Percentiles rank a stretch among this genome's conserved stretches.
These are phyloP conservation scores for Paraphaeosphaeria sporulosa DNA, from an alignment of 2,329 filamentous ascomycete species.

Conservation along the genomic window DNA sequence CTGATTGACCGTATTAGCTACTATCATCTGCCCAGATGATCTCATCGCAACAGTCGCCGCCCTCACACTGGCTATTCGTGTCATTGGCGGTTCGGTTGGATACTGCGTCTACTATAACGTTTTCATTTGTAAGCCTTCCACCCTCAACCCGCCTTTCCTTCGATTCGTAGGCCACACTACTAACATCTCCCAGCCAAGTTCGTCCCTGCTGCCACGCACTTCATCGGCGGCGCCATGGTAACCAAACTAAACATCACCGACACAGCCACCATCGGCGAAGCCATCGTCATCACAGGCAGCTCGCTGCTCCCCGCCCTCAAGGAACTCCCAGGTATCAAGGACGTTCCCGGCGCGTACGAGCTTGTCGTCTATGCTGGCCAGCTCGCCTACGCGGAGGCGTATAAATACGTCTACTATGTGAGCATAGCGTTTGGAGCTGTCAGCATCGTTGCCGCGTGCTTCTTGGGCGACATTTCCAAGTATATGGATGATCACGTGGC, in stretches of 20 bases:
- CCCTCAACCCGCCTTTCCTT: not conserved
- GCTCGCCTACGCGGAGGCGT: not conserved
- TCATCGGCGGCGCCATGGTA: not conserved
- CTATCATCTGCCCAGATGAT: conserved; percentile 73
- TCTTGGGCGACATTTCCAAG: not conserved
- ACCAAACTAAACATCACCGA: not conserved
- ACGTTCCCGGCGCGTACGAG: not conserved
- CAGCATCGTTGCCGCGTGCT: not conserved
- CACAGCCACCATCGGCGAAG: not conserved
- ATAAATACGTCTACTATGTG: not conserved
- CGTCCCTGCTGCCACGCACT: not conserved
- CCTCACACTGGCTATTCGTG: conserved; percentile 72
- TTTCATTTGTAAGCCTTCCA: not conserved
- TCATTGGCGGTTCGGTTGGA: conserved; percentile 71
- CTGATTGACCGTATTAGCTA: conserved; percentile 45
- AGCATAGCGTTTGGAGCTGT: not conserved
- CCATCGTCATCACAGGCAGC: not conserved
- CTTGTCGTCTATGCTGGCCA: not conserved
- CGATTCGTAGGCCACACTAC: not conserved
- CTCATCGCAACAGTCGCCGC: conserved; percentile 74
- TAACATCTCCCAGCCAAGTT: not conserved
- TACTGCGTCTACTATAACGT: conserved; percentile 60
- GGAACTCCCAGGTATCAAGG: not conserved
- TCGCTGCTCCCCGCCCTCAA: not conserved
- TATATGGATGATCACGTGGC: not conserved